A percentile compares a stretch with the other conserved stretches of the same genome.
Conservation (phyloP, 768 basidiomycete species). For the Suillus occidentalis region DNA sequence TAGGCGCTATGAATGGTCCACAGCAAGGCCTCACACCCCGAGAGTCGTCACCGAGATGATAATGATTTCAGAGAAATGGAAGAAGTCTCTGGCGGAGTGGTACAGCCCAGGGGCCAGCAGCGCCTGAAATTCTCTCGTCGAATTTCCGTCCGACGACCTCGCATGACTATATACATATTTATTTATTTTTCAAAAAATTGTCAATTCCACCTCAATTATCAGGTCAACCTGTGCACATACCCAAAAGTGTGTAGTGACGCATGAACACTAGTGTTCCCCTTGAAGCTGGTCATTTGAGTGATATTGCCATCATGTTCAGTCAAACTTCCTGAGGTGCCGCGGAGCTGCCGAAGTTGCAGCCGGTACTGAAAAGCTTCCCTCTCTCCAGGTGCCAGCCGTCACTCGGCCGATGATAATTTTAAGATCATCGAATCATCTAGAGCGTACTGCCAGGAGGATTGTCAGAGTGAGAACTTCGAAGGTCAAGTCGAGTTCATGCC, state of each 20-base stretch:
- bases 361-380: background rate
- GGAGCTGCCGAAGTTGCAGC: background rate
- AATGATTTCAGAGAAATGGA: background rate
- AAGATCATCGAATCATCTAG: background rate
- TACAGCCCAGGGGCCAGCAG: background rate
- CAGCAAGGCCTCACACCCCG: constrained; percentile 3
- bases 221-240: background rate
- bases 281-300: background rate
- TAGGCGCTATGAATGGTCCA: background rate
- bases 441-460: background rate
- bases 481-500: background rate
- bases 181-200: background rate
- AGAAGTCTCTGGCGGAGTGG: background rate
- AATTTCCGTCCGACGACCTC: background rate
- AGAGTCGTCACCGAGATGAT: background rate
- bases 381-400: background rate
- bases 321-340: background rate
- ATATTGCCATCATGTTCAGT: background rate
- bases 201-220: background rate
- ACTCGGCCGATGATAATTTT: background rate
- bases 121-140: background rate
- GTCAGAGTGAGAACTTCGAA: background rate
- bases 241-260: background rate
- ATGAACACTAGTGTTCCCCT: background rate
- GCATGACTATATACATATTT: background rate